Percentiles rank a stretch among this genome's conserved stretches.
These are phyloP conservation scores for Coemansia sp. DNA, from an alignment of 192 early-diverging fungal genomes.

Conservation along the genomic window DNA sequence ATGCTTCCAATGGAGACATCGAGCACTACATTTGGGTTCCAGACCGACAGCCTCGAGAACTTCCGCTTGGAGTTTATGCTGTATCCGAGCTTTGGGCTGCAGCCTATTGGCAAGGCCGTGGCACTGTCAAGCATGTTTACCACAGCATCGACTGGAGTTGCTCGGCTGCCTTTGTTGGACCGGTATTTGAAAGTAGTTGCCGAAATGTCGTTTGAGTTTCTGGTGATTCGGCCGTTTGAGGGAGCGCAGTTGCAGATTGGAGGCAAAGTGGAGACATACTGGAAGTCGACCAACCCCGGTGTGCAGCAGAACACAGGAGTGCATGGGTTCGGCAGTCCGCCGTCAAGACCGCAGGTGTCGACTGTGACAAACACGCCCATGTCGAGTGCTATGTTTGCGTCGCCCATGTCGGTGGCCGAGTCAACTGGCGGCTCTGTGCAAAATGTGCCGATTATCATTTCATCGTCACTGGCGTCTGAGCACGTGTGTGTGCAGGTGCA, in stretches of 20 bases:
- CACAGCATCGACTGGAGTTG: slow-evolving; percentile 28
- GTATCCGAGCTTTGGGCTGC: slow-evolving; percentile 96
- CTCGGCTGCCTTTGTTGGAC: slow-evolving; percentile 79
- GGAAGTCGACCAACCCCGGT: slow-evolving; percentile 90
- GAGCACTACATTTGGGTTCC: slow-evolving; percentile 75
- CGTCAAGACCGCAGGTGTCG: slow-evolving; percentile 13
- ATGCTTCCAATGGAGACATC: slow-evolving; percentile 82
- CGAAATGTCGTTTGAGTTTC: slow-evolving; percentile 80
- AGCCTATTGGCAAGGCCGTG: slow-evolving; percentile 84
- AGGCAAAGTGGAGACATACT: slow-evolving; percentile 96
- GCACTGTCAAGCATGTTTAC: slow-evolving; percentile 73
- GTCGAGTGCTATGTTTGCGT: slow-evolving; percentile 28
- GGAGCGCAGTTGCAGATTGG: slow-evolving; percentile 90
- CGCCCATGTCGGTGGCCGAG: slow-evolving; percentile 35
- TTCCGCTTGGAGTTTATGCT: slow-evolving; percentile 94
- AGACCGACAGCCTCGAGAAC: slow-evolving; percentile 70
- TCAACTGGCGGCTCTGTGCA: slow-evolving; percentile 19
- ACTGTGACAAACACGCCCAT: slow-evolving; percentile 24
- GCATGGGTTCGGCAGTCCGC: slow-evolving; percentile 14
- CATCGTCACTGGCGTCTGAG: slow-evolving; percentile 76
- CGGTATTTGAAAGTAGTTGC: slow-evolving; percentile 89
- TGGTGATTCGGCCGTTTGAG: slow-evolving; percentile 83
- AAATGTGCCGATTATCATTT: slow-evolving; percentile 32
- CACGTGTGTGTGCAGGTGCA: slow-evolving; percentile 90
- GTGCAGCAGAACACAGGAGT: slow-evolving; percentile 20